Base-by-base conservation (phyloP, 805 yeast genomes). In the Kodamaea restingae region DNA sequence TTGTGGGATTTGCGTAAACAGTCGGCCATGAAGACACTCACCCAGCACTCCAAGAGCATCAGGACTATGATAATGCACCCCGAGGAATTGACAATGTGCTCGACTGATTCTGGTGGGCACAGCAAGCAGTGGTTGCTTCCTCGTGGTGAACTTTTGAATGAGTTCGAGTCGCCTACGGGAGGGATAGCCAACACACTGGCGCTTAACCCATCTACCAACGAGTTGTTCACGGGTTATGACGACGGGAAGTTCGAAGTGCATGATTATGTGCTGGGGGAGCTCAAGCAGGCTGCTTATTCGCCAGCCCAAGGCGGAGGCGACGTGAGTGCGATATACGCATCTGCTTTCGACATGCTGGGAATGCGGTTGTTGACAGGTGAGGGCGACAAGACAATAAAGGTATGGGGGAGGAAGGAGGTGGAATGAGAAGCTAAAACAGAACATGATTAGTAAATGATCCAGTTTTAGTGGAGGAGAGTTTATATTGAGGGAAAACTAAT, bases 1-100 rank as follows among this genome's bases (percentile, higher is more conserved):
- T 64, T 90, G n/a, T 93, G 96, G 96, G 98, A 93, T 59, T 55
- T 88, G 20, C 76, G 84, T 3, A 87, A 88, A 15, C 95, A 91
- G 4, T 78, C 78, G 47, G 74, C 90, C 1, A 70, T 67, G 45
- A 67, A 84, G 10, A 78, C 86, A 0, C 57, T 95, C 20, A 88
- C 98, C 0, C 95, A 88, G 45, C 98, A 91, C 60, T 71, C 81
- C 31, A 85, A 86, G 54, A 73, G 90, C 18, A 84, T 93, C 1
- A 73, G 98, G 50, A 81, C 84, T 41, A 63, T 93, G 50, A 71
- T 77, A 0, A 48, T 80, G 18, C 88, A 84, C 52, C 88, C 90
- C 0, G 58, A 65, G 1, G 93, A 83, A 50, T 69, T 74, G 54
- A 81, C 95, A 1, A 73, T 91, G 66, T 80, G 84, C 3, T 77